phyloP scores from a whole-genome alignment of 305 asterid species.

The Fraxinus nigra region DNA sequence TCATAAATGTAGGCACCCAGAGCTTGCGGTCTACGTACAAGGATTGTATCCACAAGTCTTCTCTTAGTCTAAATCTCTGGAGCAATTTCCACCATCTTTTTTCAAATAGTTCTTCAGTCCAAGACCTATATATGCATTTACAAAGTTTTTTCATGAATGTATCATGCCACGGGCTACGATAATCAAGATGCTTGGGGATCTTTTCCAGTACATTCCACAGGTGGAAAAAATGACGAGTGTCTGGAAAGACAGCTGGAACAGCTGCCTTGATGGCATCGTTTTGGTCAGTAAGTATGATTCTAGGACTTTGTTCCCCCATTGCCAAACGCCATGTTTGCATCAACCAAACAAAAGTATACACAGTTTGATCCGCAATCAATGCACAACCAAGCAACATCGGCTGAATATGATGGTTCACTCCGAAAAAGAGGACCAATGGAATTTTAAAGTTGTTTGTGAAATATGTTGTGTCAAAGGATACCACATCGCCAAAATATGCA shows the following conservation, averaged over 20 bases:
- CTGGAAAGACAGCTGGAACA: constrained; percentile 47
- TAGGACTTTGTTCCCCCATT: constrained; percentile 78
- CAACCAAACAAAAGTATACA: constrained; percentile 70
- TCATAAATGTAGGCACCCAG: constrained; percentile 80
- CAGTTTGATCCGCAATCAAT: constrained; percentile 75
- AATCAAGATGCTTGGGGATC: constrained; percentile 63
- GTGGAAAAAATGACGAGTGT: constrained; percentile 55
- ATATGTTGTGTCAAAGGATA: constrained; percentile 70
- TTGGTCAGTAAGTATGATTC: constrained; percentile 66
- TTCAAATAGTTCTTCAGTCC: constrained; percentile 69
- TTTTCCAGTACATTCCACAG: constrained; percentile 69
- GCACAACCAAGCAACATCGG: constrained; percentile 86
- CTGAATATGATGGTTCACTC: constrained; percentile 83
- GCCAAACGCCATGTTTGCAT: constrained; percentile 81
- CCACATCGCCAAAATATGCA: constrained; percentile 64
- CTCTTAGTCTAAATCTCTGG: constrained; percentile 61
- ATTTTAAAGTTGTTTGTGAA: constrained; percentile 59
- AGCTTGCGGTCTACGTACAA: constrained; percentile 65
- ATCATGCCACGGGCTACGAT: constrained; percentile 62
- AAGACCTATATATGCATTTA: constrained; percentile 72
- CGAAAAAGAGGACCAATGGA: constrained; percentile 82
- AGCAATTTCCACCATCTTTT: constrained; percentile 88
- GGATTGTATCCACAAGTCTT: constrained; percentile 68
- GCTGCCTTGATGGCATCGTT: constrained; percentile 69
- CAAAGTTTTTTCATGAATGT: constrained; percentile 57